Base-by-base conservation (phyloP, 306 rosid species). In the Malus asiatica region DNA sequence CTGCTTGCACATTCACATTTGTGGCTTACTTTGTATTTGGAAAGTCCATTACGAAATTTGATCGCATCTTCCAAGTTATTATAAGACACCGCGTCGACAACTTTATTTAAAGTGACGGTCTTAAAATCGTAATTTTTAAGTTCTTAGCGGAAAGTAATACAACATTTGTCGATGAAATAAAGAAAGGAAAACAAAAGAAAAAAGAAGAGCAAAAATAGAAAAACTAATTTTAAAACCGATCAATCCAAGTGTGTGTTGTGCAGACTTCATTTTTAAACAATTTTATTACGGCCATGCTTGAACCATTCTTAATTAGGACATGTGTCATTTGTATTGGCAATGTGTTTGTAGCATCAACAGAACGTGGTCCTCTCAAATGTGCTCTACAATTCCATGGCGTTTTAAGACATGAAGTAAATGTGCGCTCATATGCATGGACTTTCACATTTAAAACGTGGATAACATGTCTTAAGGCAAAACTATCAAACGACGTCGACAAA, bases 361-460 rank as follows among this genome's bases (percentile, higher is more conserved):
- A 15, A 1, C 18, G 8, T 16, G 55, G 55, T 2, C 20, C 20
- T 51, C 20, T 51, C 8, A 15, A 15, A 15, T 51, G 20, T 51
- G 55, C 18, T 51, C 55, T 15, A 51, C 7, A 40, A 51, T 51
- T 51, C 55, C 55, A 51, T 5, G 18, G 55, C 55, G 55, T 51
- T 16, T 51, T 51, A 51, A 51, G 20, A 51, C 55, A 51, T 51
- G 13, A 16, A 51, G 55, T 15, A 15, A 51, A 15, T 51, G 55
- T 16, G 55, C 55, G 2, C 6, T 2, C 55, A 15, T 15, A 5
- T 15, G 20, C 62, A 11, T 42, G 9, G n/a, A 63, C 8, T 29
- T 14, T 4, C 29, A 44, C 30, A 73, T 79, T 72, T 44, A 73
- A 73, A 73, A 79, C 83, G 83, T 79, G 83, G 55, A 66, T 0